These are phyloP conservation scores for Scytalidium sp. DNA, from an alignment of 2,329 filamentous ascomycete genomes.

Conservation along the genomic window DNA sequence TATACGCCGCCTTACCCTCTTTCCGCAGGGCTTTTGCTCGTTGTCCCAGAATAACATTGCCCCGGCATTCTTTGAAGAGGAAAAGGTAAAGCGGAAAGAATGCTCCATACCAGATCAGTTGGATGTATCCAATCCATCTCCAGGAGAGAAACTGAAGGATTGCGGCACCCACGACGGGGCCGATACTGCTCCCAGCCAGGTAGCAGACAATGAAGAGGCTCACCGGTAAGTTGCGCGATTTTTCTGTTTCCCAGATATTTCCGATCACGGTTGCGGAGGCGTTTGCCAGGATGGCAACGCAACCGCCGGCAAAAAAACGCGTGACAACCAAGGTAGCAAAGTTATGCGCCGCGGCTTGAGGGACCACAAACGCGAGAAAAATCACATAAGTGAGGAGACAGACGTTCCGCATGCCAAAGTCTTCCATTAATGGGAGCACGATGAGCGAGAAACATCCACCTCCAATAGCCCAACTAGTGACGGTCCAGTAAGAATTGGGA, in stretches of 20 bases:
- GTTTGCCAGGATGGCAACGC: conserved; percentile 19
- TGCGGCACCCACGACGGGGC: conserved; percentile 24
- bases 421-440: conserved; percentile 38
- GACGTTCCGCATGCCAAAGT: conserved; percentile 26
- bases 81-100: conserved; percentile 37
- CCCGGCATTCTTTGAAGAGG: conserved; percentile 41
- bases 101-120: conserved; percentile 37
- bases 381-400: conserved; percentile 23
- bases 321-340: conserved; percentile 23
- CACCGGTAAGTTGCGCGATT: conserved; percentile 24
- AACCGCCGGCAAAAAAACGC: conserved; percentile 26
- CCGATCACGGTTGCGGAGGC: conserved; percentile 14
- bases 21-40: conserved; percentile 8
- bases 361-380: conserved; percentile 24
- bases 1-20: conserved; percentile 11
- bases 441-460: conserved; percentile 37
- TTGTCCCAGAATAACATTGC: conserved; percentile 36
- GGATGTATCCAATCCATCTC: conserved; percentile 26
- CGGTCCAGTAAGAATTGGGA: conserved; percentile 37
- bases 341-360: conserved; percentile 29
- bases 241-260: conserved; percentile 15
- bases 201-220: conserved; percentile 67
- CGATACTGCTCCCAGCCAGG: conserved; percentile 59
- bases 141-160: conserved; percentile 19
- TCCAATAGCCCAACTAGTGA: conserved; percentile 38